phyloP scores from a whole-genome alignment of 352 stramenopile species.

The Paralagenidium karlingii region DNA sequence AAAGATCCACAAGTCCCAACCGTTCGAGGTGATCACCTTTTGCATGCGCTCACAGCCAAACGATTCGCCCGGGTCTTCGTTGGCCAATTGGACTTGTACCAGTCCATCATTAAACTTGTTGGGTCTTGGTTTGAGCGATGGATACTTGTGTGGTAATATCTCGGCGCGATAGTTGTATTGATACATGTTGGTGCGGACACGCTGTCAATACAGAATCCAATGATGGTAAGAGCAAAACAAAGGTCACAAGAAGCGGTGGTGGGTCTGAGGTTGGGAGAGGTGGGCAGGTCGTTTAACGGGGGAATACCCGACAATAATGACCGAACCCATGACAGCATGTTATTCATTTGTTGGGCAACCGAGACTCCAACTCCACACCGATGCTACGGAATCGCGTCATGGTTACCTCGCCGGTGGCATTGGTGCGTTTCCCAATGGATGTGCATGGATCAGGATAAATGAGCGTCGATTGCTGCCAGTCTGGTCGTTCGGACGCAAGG shows the following conservation, averaged over 20 bases:
- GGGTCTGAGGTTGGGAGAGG: too few species aligned
- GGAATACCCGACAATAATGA: too few species aligned
- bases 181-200: constrained; percentile 71
- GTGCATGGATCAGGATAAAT: constrained; percentile 23
- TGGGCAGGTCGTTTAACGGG: too few species aligned
- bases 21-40: constrained; percentile 25
- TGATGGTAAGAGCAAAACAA: constrained; percentile 3
- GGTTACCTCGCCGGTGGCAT: constrained; percentile 65
- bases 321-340: too few species aligned
- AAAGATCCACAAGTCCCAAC: not conserved
- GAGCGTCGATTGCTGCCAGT: constrained; percentile 52
- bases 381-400: too few species aligned
- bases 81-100: constrained; percentile 45
- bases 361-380: too few species aligned
- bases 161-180: constrained; percentile 79
- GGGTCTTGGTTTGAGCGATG: constrained; percentile 45
- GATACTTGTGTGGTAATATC: constrained; percentile 70
- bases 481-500: constrained; percentile 29
- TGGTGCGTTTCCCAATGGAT: constrained; percentile 61
- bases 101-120: constrained; percentile 76
- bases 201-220: constrained; percentile 14
- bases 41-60: constrained; percentile 63
- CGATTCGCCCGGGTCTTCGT: constrained; percentile 43
- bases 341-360: too few species aligned
- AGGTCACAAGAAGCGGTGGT: too few species aligned